Evolutionary conservation across 2,329 filamentous ascomycete species (phyloP).

Genomic region (Furcasterigmium furcatum): DNA sequence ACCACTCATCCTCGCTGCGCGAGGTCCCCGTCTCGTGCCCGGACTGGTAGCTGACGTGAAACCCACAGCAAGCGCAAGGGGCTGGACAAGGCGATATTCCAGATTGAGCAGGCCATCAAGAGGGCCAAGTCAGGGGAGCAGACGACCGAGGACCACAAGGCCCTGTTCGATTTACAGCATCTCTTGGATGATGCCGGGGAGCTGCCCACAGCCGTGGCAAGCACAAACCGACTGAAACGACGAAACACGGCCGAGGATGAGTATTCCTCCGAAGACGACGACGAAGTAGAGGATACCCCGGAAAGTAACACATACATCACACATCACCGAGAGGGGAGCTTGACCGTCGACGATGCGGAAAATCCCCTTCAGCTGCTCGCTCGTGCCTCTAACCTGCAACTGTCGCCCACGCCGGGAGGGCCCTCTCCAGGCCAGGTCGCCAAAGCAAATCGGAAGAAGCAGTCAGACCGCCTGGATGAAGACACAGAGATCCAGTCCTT

Average conservation of each 20-base stretch:
- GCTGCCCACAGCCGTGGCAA: constrained; percentile 14
- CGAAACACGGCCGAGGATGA: constrained; percentile 24
- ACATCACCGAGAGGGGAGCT: constrained; percentile 38
- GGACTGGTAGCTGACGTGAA: constrained; percentile 2
- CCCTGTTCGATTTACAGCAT: constrained; percentile 38
- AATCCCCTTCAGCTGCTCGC: constrained; percentile 73
- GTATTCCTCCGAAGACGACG: constrained; percentile 26
- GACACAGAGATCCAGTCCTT: constrained; percentile 57
- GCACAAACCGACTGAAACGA: background rate
- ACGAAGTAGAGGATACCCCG: constrained; percentile 23
- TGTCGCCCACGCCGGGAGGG: constrained; percentile 35
- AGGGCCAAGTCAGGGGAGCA: constrained; percentile 45
- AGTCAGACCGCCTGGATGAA: constrained; percentile 26
- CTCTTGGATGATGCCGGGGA: constrained; percentile 27
- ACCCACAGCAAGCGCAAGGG: constrained; percentile 66
- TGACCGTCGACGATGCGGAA: constrained; percentile 69
- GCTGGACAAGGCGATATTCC: constrained; percentile 69
- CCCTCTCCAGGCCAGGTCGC: constrained; percentile 10
- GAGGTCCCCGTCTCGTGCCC: background rate
- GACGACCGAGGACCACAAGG: constrained; percentile 39
- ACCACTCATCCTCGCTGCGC: background rate
- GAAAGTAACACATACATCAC: constrained; percentile 17
- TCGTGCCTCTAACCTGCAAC: constrained; percentile 65
- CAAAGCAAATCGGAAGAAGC: constrained; percentile 10
- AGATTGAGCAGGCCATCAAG: constrained; percentile 68